phyloP scores from a whole-genome alignment of 1,284 basidiomycete species.

The Hemileia vastatrix region DNA sequence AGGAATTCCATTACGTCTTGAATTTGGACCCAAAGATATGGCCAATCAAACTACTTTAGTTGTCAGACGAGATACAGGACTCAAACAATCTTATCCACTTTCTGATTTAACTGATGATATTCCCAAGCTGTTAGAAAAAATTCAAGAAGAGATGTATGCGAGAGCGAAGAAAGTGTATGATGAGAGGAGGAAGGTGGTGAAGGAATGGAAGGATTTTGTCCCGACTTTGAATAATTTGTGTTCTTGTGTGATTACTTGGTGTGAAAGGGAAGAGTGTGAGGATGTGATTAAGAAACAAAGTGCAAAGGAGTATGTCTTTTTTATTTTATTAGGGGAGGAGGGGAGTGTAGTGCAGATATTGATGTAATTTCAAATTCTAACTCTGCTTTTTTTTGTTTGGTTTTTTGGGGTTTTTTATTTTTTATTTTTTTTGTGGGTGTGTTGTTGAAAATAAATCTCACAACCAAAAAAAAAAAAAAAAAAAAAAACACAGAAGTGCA shows the following conservation, averaged over 20 bases:
- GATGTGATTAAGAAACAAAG: conserved; percentile 96
- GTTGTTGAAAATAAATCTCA: too few relatives aligned
- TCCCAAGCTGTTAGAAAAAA: conserved; percentile 63
- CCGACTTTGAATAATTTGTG: conserved; percentile 81
- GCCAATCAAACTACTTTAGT: conserved; percentile 69
- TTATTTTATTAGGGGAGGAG: conserved; percentile 15
- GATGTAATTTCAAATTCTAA: neutral
- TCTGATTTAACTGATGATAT: conserved; percentile 56
- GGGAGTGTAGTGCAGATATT: neutral
- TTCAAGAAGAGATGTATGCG: conserved; percentile 81
- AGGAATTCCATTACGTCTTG: conserved; percentile 93
- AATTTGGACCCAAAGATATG: conserved; percentile 90
- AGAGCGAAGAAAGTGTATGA: conserved; percentile 68
- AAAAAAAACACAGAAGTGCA: too few relatives aligned
- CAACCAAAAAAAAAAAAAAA: too few relatives aligned
- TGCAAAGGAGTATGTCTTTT: conserved; percentile 61
- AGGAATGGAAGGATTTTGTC: conserved; percentile 83
- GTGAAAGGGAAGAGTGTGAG: conserved; percentile 85
- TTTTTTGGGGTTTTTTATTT: neutral
- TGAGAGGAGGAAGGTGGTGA: conserved; percentile 62
- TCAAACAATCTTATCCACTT: conserved; percentile 55
- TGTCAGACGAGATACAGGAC: conserved; percentile 77
- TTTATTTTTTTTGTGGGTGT: too few relatives aligned
- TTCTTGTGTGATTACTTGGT: conserved; percentile 89
- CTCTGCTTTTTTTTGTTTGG: neutral